A percentile compares a stretch with the other conserved stretches of the same genome.
Conservation (phyloP, 305 asterid species). For the Plantago coronopus region DNA sequence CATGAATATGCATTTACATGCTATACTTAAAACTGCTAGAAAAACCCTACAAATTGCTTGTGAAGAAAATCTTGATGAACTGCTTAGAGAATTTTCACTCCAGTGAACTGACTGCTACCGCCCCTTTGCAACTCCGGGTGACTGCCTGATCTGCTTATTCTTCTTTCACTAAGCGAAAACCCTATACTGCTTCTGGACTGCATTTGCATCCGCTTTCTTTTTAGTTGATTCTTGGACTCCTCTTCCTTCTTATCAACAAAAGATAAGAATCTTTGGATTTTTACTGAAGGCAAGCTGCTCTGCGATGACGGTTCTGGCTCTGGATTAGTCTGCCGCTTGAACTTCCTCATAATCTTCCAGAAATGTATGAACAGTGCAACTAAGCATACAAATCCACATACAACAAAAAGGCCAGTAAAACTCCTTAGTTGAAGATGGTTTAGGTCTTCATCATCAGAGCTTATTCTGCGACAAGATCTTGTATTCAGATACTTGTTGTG, state of each 20-base stretch:
- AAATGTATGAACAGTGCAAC: constrained; percentile 46
- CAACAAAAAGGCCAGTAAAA: constrained; percentile 53
- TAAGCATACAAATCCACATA: constrained; percentile 51
- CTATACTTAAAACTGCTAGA: too few species aligned
- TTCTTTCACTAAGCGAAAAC: not conserved
- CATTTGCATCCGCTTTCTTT: constrained; percentile 6
- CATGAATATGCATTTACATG: too few species aligned
- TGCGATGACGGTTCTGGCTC: constrained; percentile 19
- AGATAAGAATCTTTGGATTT: constrained; percentile 42
- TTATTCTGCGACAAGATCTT: constrained; percentile 46
- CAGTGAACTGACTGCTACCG: not conserved
- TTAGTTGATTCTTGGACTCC: not conserved
- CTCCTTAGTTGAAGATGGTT: constrained; percentile 50
- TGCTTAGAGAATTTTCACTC: not conserved
- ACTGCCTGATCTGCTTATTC: constrained; percentile 10
- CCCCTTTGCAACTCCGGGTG: constrained; percentile 1
- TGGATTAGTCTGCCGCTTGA: constrained; percentile 23
- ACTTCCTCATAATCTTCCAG: constrained; percentile 28
- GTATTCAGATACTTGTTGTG: constrained; percentile 63
- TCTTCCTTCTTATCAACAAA: constrained; percentile 56
- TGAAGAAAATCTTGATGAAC: not conserved
- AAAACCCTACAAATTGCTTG: not conserved
- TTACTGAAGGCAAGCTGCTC: constrained; percentile 25
- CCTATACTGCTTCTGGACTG: not conserved
- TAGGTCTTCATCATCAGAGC: constrained; percentile 26